Evolutionary conservation across 2,329 filamentous ascomycete species (phyloP).

Genomic region (Hymenoscyphus linearis): DNA sequence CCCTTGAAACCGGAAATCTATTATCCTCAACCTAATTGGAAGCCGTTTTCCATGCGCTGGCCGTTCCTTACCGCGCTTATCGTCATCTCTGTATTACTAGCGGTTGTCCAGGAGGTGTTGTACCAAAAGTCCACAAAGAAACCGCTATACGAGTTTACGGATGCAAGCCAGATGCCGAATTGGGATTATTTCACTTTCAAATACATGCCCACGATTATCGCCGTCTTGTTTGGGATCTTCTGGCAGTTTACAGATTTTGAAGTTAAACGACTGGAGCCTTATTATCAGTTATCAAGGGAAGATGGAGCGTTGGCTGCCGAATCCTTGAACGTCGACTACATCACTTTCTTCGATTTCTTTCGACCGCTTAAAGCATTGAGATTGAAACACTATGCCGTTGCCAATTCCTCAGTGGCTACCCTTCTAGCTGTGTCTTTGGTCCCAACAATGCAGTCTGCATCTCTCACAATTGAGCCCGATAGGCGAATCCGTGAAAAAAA

Average conservation of each 20-base stretch:
- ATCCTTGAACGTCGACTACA: conserved; percentile 62
- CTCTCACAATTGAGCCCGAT: conserved; percentile 51
- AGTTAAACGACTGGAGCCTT: conserved; percentile 61
- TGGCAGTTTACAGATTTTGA: conserved; percentile 65
- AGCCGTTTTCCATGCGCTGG: conserved; percentile 59
- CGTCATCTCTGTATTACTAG: conserved; percentile 48
- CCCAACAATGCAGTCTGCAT: conserved; percentile 62
- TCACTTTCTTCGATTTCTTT: conserved; percentile 61
- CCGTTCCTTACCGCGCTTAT: conserved; percentile 53
- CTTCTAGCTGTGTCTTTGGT: conserved; percentile 63
- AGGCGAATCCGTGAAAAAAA: conserved; percentile 40
- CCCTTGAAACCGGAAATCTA: conserved; percentile 45
- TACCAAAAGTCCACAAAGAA: conserved; percentile 43
- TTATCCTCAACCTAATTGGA: conserved; percentile 62
- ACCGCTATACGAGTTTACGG: conserved; percentile 41
- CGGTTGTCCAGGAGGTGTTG: conserved; percentile 48
- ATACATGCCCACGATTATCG: conserved; percentile 56
- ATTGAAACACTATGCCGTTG: conserved; percentile 63
- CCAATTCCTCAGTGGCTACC: conserved; percentile 58
- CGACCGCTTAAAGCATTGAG: conserved; percentile 58
- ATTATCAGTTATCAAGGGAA: conserved; percentile 57
- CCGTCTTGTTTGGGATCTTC: conserved; percentile 57
- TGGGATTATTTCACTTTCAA: conserved; percentile 56
- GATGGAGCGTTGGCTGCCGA: conserved; percentile 57
- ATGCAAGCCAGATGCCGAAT: conserved; percentile 45